Conservation (phyloP, 768 basidiomycete genomes). For the Phaeotremella skinneri region DNA sequence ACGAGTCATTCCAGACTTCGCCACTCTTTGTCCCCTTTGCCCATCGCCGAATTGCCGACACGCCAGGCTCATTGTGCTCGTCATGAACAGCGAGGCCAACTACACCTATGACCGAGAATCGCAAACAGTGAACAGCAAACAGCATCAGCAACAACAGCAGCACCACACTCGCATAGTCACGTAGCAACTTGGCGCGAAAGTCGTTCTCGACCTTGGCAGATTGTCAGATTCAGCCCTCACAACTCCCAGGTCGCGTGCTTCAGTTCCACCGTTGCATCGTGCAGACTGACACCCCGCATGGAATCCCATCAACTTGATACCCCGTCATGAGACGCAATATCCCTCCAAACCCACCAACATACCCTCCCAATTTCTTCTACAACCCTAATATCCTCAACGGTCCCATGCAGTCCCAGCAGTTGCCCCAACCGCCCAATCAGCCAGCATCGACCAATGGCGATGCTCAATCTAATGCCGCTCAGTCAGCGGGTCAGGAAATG, state of each 20-base stretch:
- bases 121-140: too few relatives aligned
- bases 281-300: too few relatives aligned
- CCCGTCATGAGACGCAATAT: too few relatives aligned
- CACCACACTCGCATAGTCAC: conserved; percentile 51
- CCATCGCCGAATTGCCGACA: too few relatives aligned
- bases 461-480: conserved; percentile 24
- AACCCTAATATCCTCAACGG: not conserved
- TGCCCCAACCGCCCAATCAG: conserved; percentile 14
- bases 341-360: too few relatives aligned
- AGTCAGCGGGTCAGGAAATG: conserved; percentile 59
- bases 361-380: too few relatives aligned
- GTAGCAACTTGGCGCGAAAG: not conserved
- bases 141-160: conserved; percentile 56
- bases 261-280: not conserved
- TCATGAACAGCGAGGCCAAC: conserved; percentile 53
- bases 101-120: too few relatives aligned
- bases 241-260: not conserved
- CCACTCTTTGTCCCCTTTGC: too few relatives aligned
- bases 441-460: conserved; percentile 17
- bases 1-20: too few relatives aligned
- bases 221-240: conserved; percentile 53
- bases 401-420: conserved; percentile 13
- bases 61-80: too few relatives aligned
- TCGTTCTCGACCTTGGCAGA: conserved; percentile 75
- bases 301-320: too few relatives aligned